Evolutionary conservation across 345 rosid species (phyloP).

Genomic region (Populus ilicifolia): DNA sequence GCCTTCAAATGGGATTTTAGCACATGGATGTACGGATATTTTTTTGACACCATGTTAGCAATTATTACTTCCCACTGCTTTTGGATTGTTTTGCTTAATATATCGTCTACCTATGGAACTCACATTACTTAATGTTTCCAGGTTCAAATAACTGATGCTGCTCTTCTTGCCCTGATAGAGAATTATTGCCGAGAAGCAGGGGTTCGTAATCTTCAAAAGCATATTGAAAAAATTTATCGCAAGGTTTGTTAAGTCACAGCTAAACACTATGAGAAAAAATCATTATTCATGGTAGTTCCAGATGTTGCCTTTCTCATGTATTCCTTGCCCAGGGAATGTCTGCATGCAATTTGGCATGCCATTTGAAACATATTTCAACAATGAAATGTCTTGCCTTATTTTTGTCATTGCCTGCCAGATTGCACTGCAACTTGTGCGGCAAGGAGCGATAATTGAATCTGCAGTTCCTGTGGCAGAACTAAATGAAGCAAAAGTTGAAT

Average conservation of each 20-base stretch:
- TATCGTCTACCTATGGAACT: slow-evolving; percentile 1
- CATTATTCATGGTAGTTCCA: neutral
- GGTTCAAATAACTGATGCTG: slow-evolving; percentile 91
- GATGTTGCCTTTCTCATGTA: neutral
- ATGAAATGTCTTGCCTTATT: neutral
- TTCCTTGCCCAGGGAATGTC: neutral
- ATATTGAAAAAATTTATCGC: slow-evolving; percentile 98
- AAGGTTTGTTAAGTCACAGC: slow-evolving; percentile 47
- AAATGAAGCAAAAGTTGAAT: slow-evolving; percentile 22
- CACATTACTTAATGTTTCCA: slow-evolving; percentile 22
- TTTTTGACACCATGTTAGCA: neutral
- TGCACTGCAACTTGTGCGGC: slow-evolving; percentile 87
- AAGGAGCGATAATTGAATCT: slow-evolving; percentile 49
- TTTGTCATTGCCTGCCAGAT: slow-evolving; percentile 43
- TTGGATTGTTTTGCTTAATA: slow-evolving; percentile 3
- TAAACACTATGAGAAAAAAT: neutral
- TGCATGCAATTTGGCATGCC: neutral
- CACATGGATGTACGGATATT: neutral
- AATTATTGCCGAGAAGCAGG: slow-evolving; percentile 99
- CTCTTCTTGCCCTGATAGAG: slow-evolving; percentile 83
- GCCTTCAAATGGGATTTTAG: neutral
- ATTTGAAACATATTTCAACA: neutral
- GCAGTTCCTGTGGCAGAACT: slow-evolving; percentile 25
- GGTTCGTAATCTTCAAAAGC: slow-evolving; percentile 97
- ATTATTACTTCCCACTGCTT: neutral